Base-by-base conservation (phyloP, 1,284 basidiomycete species). In the Boletellus deceptivus region DNA sequence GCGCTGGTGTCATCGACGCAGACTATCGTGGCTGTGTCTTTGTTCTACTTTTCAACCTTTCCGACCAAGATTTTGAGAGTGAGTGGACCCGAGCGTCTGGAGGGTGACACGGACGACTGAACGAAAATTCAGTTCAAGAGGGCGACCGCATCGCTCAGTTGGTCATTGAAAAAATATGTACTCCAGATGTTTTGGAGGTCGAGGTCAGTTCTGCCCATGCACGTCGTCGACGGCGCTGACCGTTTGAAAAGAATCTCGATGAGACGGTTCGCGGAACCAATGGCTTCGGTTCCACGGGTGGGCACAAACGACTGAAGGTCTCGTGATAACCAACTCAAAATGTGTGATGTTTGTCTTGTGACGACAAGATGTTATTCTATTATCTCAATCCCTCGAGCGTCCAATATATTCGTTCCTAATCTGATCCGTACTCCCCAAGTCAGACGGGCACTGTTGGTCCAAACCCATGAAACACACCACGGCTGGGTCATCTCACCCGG, bases 201-300 rank as follows among this genome's bases (percentile, higher is more conserved):
- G 75, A 91, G 54, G 91, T 91, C 62, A 57, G 86, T 73, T 41
- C 35, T 39, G 33, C 50, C 39, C 14, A 14, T n/a, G 17, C 3
- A 1, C 29, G 18, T 38, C 18, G 22, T 43, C 4, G 8, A 27
- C n/a, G 42, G 25, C 37, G 25, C 46, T 62, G 5, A 54, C 25
- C 55, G 13, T 38, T 43, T 39, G 45, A 35, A 33, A 60, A 94
- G 90, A 79, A 84, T 57, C 82, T 98, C 8, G 87, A 91, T 46
- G 84, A 86, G 54, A 98, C 96, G 0, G 64, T 81, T 17, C 84
- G 96, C 27, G 96, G 95, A 11, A 77, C 76, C n/a, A 87, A 85
- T 38, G 96, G 94, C 0, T 98, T 97, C 60, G 96, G 95, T 0
- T 98, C 94, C 2, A 98, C 95, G 2, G 96, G 95, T n/a, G 88